Percentiles rank a stretch among this genome's conserved stretches.
These are phyloP conservation scores for Nannochloris sp. DNA, from an alignment of 139 green algal genomes.

Conservation along the genomic window DNA sequence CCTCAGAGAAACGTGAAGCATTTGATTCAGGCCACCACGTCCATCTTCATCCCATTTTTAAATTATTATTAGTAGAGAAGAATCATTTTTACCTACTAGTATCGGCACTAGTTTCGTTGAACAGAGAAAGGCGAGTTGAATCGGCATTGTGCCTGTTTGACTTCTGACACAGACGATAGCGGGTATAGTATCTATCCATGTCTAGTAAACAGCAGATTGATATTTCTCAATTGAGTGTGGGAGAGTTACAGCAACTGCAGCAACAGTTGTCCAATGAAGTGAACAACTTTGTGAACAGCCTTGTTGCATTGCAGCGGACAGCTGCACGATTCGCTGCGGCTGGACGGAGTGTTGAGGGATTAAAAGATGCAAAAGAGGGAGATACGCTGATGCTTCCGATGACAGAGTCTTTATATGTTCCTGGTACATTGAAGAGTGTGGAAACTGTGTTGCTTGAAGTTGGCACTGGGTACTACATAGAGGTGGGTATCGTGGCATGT, in stretches of 20 bases:
- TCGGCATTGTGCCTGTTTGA: not conserved
- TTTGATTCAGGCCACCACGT: no score
- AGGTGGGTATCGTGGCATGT: constrained; percentile 35
- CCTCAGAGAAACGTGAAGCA: no score
- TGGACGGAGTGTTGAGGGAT: constrained; percentile 34
- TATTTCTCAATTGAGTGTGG: constrained; percentile 6
- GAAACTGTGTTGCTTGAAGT: constrained; percentile 83
- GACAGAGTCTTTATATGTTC: constrained; percentile 81
- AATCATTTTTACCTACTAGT: no score
- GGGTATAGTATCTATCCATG: not conserved
- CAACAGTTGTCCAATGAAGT: constrained; percentile 38
- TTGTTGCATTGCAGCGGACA: constrained; percentile 36
- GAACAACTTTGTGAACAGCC: constrained; percentile 28
- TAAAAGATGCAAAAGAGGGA: constrained; percentile 49
- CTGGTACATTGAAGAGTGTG: constrained; percentile 48
- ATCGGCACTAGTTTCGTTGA: no score
- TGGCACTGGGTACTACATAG: constrained; percentile 84
- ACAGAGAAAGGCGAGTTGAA: no score
- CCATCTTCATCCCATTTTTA: no score
- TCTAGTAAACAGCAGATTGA: constrained; percentile 8
- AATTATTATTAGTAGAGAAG: no score
- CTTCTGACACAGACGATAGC: not conserved
- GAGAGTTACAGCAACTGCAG: constrained; percentile 19
- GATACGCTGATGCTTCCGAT: constrained; percentile 78
- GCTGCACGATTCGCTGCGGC: constrained; percentile 37